Evolutionary conservation across 768 basidiomycete genomes (phyloP).

Genomic region (Tylopilus sp.): DNA sequence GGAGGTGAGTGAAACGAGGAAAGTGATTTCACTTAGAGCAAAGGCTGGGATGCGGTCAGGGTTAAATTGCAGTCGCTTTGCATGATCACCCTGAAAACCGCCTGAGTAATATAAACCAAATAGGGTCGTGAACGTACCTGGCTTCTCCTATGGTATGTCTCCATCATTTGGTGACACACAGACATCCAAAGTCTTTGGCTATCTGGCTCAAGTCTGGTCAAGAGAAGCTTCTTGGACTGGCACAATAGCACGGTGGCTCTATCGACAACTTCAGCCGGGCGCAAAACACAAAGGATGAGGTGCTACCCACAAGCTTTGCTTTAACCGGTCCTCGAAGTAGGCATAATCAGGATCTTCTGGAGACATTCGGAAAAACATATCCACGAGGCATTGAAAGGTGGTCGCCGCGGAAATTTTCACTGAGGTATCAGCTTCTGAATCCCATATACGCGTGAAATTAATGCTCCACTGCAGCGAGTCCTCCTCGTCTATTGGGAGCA

Average conservation of each 20-base stretch:
- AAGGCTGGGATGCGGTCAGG: conserved; percentile 59
- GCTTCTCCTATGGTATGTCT: conserved; percentile 48
- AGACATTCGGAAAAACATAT: conserved; percentile 42
- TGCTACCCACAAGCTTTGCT: conserved; percentile 41
- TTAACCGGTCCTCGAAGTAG: conserved; percentile 43
- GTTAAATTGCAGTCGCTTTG: conserved; percentile 49
- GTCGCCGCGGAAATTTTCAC: conserved; percentile 60
- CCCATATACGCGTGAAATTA: conserved; percentile 53
- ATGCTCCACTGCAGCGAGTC: conserved; percentile 48
- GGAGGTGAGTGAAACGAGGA: conserved; percentile 68
- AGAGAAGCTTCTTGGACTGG: conserved; percentile 54
- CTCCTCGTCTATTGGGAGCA: conserved; percentile 39
- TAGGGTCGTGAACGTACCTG: conserved; percentile 36
- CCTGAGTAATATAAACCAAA: conserved; percentile 2
- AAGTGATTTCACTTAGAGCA: conserved; percentile 66
- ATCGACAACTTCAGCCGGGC: not conserved
- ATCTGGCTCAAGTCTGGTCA: conserved; percentile 56
- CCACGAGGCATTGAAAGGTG: conserved; percentile 44
- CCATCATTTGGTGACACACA: conserved; percentile 57
- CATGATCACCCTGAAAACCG: conserved; percentile 37
- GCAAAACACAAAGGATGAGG: conserved; percentile 11
- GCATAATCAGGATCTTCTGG: conserved; percentile 36
- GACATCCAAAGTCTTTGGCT: conserved; percentile 66
- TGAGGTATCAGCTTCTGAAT: conserved; percentile 56
- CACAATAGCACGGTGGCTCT: conserved; percentile 36